Evolutionary conservation across 2,329 filamentous ascomycete species (phyloP), one percentile per base, ranked within the genome.

Genomic region (Hypoxylon sp.): DNA sequence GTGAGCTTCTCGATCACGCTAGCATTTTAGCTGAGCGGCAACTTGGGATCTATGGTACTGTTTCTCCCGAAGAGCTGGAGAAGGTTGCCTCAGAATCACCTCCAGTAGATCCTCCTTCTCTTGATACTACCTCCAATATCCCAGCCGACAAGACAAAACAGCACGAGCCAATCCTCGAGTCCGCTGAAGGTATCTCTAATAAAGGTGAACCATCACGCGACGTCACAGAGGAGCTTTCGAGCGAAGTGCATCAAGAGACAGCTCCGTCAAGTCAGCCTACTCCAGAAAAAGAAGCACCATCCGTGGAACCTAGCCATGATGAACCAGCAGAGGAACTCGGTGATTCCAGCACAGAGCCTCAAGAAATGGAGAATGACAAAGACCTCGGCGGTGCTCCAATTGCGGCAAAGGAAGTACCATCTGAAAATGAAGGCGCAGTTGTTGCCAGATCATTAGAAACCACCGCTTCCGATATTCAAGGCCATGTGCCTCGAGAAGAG

Each of bases 31-130:
- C 28, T 41, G 49, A 55, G 19, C 26, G 19, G n/a, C 26, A 55
- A 8, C 30, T 26, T 49, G 46, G 15, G 22, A 8, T 22, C 7
- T 3, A 46, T 32, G 26, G 19, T 1, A 32, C n/a, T n/a, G 11
- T 46, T 48, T 48, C 8, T 37, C 22, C 17, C 15, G 41, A 37
- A 53, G 19, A 41, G 4, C 24, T 13, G 30, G 44, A 64, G 26
- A 39, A 46, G 17, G 30, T 24, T 39, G 6, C 17, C 20, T 22
- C 39, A 6, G 48, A 51, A 30, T 15, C 10, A 47, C 26, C 26
- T 39, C 53, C 19, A 51, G 56, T 24, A 46, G 41, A 24, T 55
- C 53, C 30, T 41, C 17, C 54, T 17, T 11, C 26, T 26, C 34
- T n/a, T n/a, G 54, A 43, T 43, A 6, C 7, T 20, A 22, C 11